phyloP scores from a whole-genome alignment of 208 protist genomes.

The Phytomonas sp. region DNA sequence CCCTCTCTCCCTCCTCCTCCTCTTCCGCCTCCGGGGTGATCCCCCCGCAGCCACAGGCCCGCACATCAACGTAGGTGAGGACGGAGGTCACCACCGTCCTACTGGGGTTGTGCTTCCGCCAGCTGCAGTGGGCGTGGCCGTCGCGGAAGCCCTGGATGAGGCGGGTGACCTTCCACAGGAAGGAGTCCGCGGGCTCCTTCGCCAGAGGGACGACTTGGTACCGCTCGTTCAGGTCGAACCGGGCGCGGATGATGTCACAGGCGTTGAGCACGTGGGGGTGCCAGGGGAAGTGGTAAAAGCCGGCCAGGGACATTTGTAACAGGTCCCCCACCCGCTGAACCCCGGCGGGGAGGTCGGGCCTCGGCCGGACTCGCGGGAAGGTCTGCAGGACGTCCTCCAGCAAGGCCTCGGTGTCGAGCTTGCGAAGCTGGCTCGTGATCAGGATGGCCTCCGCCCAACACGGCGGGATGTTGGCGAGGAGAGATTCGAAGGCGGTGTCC shows the following conservation, averaged over 20 bases:
- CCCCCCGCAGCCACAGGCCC: slow-evolving; percentile 32
- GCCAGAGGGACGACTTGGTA: slow-evolving; percentile 55
- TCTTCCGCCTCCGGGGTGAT: neutral
- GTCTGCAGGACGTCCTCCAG: slow-evolving; percentile 43
- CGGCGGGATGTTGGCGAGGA: slow-evolving; percentile 28
- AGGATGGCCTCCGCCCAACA: slow-evolving; percentile 45
- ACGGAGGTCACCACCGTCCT: slow-evolving; percentile 78
- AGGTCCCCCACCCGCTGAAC: slow-evolving; percentile 49
- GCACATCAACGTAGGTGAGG: slow-evolving; percentile 77
- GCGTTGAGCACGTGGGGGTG: slow-evolving; percentile 48
- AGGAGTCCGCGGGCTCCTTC: slow-evolving; percentile 41
- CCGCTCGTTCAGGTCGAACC: slow-evolving; percentile 44
- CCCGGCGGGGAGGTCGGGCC: slow-evolving; percentile 24
- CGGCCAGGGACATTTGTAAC: slow-evolving; percentile 10
- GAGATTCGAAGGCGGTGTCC: slow-evolving; percentile 52
- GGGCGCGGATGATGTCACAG: slow-evolving; percentile 59
- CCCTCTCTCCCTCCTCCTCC: slow-evolving; percentile 13
- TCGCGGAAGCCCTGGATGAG: slow-evolving; percentile 40
- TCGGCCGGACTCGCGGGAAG: slow-evolving; percentile 47
- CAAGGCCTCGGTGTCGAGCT: slow-evolving; percentile 40
- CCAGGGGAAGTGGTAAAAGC: slow-evolving; percentile 42
- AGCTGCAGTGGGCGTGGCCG: slow-evolving; percentile 66
- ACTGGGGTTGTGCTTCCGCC: slow-evolving; percentile 76
- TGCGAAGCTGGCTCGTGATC: slow-evolving; percentile 40
- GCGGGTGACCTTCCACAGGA: slow-evolving; percentile 33